These are phyloP conservation scores for Tuber borchii DNA, from an alignment of 495 filamentous ascomycete species.

Conservation along the genomic window DNA sequence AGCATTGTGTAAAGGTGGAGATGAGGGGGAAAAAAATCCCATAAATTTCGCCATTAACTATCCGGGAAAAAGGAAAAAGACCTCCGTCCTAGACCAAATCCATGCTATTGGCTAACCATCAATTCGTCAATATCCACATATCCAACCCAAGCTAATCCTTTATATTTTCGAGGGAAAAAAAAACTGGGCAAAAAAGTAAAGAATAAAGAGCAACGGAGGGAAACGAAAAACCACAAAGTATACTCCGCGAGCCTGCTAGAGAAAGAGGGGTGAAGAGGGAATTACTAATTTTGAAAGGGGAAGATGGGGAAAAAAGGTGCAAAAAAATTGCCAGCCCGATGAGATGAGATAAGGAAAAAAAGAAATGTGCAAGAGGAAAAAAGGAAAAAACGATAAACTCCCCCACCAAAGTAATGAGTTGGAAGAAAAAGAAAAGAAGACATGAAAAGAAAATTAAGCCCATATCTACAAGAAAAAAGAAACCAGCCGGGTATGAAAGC, in stretches of 20 bases:
- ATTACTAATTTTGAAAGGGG: neutral
- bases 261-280: neutral
- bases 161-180: neutral
- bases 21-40: neutral
- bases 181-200: neutral
- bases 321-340: neutral
- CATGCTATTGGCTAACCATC: neutral
- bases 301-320: neutral
- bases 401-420: neutral
- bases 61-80: neutral
- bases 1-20: neutral
- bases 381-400: conserved; percentile 1
- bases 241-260: neutral
- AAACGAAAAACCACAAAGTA: neutral
- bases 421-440: neutral
- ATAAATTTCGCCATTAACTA: neutral
- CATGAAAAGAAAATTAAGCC: neutral
- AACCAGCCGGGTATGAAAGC: neutral
- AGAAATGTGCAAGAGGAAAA: neutral
- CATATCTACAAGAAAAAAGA: conserved; percentile 3
- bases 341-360: neutral
- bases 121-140: conserved; percentile 3
- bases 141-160: neutral
- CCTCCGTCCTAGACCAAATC: neutral
- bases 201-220: neutral